These are phyloP conservation scores for Microcera coccophila DNA, from an alignment of 2,329 filamentous ascomycete species.

Conservation along the genomic window DNA sequence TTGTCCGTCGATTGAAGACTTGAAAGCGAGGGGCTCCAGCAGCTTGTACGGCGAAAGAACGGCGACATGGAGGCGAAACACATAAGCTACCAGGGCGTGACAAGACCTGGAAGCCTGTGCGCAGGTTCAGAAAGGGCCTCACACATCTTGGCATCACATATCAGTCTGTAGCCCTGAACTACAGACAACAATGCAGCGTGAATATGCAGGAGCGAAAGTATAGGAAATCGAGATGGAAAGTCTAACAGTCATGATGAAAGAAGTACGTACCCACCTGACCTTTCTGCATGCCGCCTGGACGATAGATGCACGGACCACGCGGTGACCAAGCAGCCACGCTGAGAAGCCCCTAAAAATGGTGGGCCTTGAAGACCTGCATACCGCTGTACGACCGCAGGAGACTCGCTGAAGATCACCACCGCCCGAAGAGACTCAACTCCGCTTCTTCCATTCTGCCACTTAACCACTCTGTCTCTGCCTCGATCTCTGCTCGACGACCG, in stretches of 20 bases:
- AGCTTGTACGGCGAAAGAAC: slow-evolving; percentile 73
- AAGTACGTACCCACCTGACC: no score
- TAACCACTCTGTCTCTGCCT: background rate
- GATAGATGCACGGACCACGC: slow-evolving; percentile 19
- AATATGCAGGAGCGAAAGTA: background rate
- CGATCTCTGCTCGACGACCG: background rate
- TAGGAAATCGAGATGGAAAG: background rate
- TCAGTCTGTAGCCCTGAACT: slow-evolving; percentile 12
- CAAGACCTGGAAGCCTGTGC: slow-evolving; percentile 23
- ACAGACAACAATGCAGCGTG: slow-evolving; percentile 8
- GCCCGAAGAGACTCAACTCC: background rate
- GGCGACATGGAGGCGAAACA: slow-evolving; percentile 27
- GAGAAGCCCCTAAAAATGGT: background rate
- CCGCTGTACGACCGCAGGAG: slow-evolving; percentile 3
- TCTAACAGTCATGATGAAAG: slow-evolving; percentile 2
- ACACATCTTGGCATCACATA: slow-evolving; percentile 32
- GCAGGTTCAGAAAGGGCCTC: slow-evolving; percentile 20
- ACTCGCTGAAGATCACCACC: slow-evolving; percentile 10
- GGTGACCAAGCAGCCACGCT: background rate
- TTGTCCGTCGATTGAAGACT: slow-evolving; percentile 84
- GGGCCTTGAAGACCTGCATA: background rate
- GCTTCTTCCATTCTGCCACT: background rate
- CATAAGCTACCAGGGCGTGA: slow-evolving; percentile 14
- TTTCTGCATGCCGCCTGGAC: slow-evolving; percentile 19
- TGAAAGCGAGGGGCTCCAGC: slow-evolving; percentile 75